phyloP scores from a whole-genome alignment of 768 basidiomycete species.

The Termitomyces sp. region DNA sequence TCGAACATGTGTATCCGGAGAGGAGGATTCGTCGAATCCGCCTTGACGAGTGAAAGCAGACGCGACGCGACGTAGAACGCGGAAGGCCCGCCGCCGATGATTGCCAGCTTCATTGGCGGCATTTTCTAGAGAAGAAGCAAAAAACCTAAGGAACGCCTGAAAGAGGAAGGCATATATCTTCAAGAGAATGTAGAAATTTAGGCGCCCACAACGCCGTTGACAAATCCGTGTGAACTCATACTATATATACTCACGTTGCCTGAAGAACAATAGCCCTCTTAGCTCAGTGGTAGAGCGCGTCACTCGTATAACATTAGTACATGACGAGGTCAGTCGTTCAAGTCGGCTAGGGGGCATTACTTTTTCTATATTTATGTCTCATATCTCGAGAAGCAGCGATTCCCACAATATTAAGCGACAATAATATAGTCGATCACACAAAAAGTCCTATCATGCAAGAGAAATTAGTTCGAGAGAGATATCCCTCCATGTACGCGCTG shows the following conservation, averaged over 20 bases:
- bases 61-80: constrained; percentile 93
- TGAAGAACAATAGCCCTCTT: constrained; percentile 18
- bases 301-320: constrained; percentile 18
- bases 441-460: too few relatives aligned
- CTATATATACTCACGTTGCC: accelerated
- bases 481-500: too few relatives aligned
- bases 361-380: too few relatives aligned
- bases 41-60: constrained; percentile 62
- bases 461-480: too few relatives aligned
- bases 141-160: background rate
- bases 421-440: too few relatives aligned
- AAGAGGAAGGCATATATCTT: background rate
- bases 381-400: too few relatives aligned
- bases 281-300: constrained; percentile 40
- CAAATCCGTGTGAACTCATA: background rate
- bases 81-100: constrained; percentile 95
- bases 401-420: too few relatives aligned
- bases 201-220: background rate
- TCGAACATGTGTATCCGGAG: constrained; percentile 85
- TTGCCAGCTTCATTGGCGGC: constrained; percentile 67
- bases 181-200: background rate
- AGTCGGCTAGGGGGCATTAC: constrained; percentile 8
- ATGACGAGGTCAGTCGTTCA: constrained; percentile 13
- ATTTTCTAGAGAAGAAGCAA: background rate
- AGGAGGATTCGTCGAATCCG: constrained; percentile 6